Percentiles rank a stretch among this genome's conserved stretches.
Evolutionary conservation across 2,329 filamentous ascomycete species (phyloP).

Genomic region (Ascochyta fabae): DNA sequence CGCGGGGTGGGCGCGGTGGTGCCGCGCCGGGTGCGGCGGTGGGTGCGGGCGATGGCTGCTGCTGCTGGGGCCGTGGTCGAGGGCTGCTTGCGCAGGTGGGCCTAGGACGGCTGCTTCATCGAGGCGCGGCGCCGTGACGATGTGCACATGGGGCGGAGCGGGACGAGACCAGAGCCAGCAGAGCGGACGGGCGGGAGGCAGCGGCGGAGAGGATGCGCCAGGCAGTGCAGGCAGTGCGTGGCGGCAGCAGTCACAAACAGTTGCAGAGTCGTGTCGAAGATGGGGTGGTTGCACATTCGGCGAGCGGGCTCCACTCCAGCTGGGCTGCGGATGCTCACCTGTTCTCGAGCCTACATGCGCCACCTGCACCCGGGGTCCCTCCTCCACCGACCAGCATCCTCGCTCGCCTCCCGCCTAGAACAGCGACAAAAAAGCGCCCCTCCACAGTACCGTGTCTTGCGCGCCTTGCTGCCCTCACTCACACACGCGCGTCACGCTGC

Average conservation of each 20-base stretch:
- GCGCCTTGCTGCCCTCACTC: neutral
- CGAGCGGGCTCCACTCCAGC: constrained; percentile 25
- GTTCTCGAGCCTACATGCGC: constrained; percentile 22
- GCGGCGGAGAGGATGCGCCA: constrained; percentile 8
- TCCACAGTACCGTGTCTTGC: constrained; percentile 6
- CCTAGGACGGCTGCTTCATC: constrained; percentile 50
- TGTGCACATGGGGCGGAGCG: constrained; percentile 24
- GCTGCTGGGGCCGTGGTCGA: constrained; percentile 25
- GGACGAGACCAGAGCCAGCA: constrained; percentile 16
- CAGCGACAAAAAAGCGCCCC: constrained; percentile 14
- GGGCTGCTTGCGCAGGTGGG: constrained; percentile 43
- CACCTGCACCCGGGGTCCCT: constrained; percentile 17
- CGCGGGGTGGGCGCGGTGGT: neutral
- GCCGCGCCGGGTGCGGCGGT: constrained; percentile 23
- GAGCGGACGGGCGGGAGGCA: constrained; percentile 11
- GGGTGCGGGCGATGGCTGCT: constrained; percentile 18
- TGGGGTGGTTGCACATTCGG: constrained; percentile 6
- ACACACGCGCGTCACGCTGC: constrained; percentile 8
- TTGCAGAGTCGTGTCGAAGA: constrained; percentile 12
- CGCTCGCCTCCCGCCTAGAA: constrained; percentile 19
- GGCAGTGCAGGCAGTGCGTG: neutral
- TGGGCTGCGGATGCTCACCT: constrained; percentile 16
- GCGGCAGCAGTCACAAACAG: constrained; percentile 2
- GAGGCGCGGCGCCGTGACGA: constrained; percentile 28
- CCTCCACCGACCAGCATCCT: constrained; percentile 3